These are phyloP conservation scores for Rhizopogon vesiculosus DNA, from an alignment of 768 basidiomycete genomes.

Conservation along the genomic window DNA sequence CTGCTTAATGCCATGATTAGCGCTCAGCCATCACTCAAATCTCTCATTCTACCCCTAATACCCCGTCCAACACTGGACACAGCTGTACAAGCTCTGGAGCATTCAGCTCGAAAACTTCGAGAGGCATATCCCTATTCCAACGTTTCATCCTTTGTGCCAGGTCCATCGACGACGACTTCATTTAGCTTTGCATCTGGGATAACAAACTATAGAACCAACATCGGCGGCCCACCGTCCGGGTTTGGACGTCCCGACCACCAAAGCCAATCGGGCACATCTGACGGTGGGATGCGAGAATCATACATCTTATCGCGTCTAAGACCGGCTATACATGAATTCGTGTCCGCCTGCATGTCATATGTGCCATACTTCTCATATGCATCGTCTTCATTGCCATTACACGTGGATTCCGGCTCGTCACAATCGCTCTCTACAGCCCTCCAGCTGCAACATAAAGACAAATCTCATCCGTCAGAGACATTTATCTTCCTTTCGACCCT, in stretches of 20 bases:
- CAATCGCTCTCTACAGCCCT: slow-evolving; percentile 39
- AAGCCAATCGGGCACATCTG: slow-evolving; percentile 15
- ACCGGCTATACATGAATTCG: slow-evolving; percentile 73
- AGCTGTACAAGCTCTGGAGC: slow-evolving; percentile 62
- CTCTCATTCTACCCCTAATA: slow-evolving; percentile 68
- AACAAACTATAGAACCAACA: slow-evolving; percentile 8
- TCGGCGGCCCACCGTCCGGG: slow-evolving; percentile 28
- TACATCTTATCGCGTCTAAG: slow-evolving; percentile 74
- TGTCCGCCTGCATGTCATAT: slow-evolving; percentile 73
- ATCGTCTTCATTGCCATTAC: slow-evolving; percentile 7
- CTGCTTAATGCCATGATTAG: slow-evolving; percentile 65
- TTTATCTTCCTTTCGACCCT: slow-evolving; percentile 67
- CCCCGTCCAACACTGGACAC: slow-evolving; percentile 81
- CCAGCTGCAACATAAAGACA: slow-evolving; percentile 55
- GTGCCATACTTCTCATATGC: slow-evolving; percentile 77
- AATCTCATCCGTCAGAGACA: slow-evolving; percentile 69
- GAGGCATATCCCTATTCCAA: slow-evolving; percentile 85
- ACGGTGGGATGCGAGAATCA: slow-evolving; percentile 72
- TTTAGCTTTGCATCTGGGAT: slow-evolving; percentile 28
- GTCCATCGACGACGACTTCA: slow-evolving; percentile 23
- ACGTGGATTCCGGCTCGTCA: slow-evolving; percentile 19
- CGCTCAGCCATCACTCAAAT: slow-evolving; percentile 67
- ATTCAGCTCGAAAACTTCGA: slow-evolving; percentile 66
- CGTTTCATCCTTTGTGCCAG: slow-evolving; percentile 25
- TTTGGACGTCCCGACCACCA: slow-evolving; percentile 22